Conservation (phyloP, 768 basidiomycete species). For the Boletus rubescentipes region DNA sequence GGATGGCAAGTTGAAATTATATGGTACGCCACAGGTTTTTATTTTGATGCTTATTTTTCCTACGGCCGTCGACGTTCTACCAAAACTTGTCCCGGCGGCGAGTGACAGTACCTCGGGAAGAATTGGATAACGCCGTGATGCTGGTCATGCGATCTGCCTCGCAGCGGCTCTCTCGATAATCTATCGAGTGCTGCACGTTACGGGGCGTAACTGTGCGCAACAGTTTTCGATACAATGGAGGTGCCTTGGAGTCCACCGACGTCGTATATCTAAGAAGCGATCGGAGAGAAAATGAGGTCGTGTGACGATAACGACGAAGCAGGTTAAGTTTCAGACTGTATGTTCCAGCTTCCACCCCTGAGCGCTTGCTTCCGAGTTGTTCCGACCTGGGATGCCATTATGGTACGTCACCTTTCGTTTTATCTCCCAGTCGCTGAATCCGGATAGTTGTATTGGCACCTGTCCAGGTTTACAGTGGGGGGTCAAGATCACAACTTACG, state of each 20-base stretch:
- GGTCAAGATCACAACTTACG: background rate
- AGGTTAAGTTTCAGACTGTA: constrained; percentile 44
- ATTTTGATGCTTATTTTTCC: background rate
- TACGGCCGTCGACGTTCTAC: background rate
- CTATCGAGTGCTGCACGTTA: background rate
- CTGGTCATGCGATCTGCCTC: constrained; percentile 34
- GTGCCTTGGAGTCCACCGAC: background rate
- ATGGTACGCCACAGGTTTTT: constrained; percentile 46
- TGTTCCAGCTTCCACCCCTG: constrained; percentile 66
- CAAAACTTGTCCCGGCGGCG: constrained; percentile 47
- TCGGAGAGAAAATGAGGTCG: background rate
- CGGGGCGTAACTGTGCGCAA: background rate
- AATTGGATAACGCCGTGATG: constrained; percentile 57
- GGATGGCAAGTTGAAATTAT: constrained; percentile 55
- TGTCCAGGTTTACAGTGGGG: background rate
- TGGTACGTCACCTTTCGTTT: background rate
- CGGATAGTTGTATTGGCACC: background rate
- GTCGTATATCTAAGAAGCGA: background rate
- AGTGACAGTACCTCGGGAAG: constrained; percentile 59
- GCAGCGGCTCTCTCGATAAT: background rate
- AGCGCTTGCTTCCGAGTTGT: constrained; percentile 22
- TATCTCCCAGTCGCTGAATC: background rate
- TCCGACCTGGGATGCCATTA: background rate
- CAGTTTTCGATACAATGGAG: background rate
- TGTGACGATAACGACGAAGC: constrained; percentile 54